Percentiles rank a stretch among this genome's conserved stretches.
Conservation (phyloP, 345 rosid genomes). For the Acer negundo region DNA sequence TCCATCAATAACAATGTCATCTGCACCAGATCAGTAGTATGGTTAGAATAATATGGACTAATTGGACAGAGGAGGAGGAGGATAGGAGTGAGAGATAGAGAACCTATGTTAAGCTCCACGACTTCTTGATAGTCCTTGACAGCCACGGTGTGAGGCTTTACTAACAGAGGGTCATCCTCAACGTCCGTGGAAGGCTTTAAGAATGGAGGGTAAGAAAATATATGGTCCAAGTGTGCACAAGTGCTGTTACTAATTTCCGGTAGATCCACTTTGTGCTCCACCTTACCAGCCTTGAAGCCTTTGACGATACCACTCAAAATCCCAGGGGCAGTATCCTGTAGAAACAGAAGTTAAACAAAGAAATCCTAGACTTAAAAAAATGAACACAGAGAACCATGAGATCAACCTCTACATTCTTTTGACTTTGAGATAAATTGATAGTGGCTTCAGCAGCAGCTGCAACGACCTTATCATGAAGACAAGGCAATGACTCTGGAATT, state of each 20-base stretch:
- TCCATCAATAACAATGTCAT: slow-evolving; percentile 75
- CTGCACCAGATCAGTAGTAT: slow-evolving; percentile 42
- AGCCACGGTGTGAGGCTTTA: slow-evolving; percentile 43
- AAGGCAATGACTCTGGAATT: slow-evolving; percentile 72
- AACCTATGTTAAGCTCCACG: slow-evolving; percentile 73
- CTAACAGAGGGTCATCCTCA: slow-evolving; percentile 50
- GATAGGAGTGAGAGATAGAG: slow-evolving; percentile 23
- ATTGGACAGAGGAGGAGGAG: slow-evolving; percentile 10
- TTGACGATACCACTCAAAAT: slow-evolving; percentile 53
- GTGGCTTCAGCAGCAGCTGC: slow-evolving; percentile 74
- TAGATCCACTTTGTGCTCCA: slow-evolving; percentile 39
- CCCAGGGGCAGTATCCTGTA: slow-evolving; percentile 56
- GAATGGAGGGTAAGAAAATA: slow-evolving; percentile 70
- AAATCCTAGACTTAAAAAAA: slow-evolving; percentile 12
- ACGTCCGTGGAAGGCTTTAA: slow-evolving; percentile 48
- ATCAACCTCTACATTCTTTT: slow-evolving; percentile 53
- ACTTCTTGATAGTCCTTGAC: slow-evolving; percentile 35
- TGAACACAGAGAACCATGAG: slow-evolving; percentile 8
- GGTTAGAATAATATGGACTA: slow-evolving; percentile 22
- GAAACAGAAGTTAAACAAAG: slow-evolving; percentile 23
- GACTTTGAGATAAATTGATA: slow-evolving; percentile 42
- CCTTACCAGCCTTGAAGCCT: slow-evolving; percentile 53
- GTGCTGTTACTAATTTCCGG: slow-evolving; percentile 37
- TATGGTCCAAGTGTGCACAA: slow-evolving; percentile 53
- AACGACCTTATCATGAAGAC: slow-evolving; percentile 74